A percentile compares a stretch with the other conserved stretches of the same genome.
phyloP scores from a whole-genome alignment of 2,329 filamentous ascomycete genomes.

The Sarocladium oryzae region DNA sequence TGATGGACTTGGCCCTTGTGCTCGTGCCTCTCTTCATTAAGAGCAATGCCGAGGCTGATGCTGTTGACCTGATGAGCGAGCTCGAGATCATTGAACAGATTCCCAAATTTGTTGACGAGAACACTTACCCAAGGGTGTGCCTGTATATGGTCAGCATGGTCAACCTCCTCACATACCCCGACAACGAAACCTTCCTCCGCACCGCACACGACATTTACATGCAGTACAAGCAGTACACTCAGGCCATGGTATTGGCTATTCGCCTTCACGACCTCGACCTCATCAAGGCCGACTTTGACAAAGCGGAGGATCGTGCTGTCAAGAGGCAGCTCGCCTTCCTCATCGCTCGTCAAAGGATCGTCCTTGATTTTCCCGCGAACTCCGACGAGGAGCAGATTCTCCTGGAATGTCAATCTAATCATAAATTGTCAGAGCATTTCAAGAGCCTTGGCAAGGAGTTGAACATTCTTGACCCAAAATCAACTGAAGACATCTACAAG shows the following conservation, averaged over 20 bases:
- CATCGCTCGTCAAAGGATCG: slow-evolving; percentile 84
- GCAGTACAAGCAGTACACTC: slow-evolving; percentile 84
- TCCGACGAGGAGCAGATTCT: slow-evolving; percentile 57
- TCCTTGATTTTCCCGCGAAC: slow-evolving; percentile 62
- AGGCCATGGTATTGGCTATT: slow-evolving; percentile 92
- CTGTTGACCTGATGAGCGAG: slow-evolving; percentile 94
- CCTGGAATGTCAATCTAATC: slow-evolving; percentile 79
- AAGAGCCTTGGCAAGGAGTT: slow-evolving; percentile 90
- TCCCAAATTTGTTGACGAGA: slow-evolving; percentile 81
- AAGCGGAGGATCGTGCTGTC: slow-evolving; percentile 71
- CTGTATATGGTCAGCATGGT: slow-evolving; percentile 99
- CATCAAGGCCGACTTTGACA: slow-evolving; percentile 74
- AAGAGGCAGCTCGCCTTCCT: slow-evolving; percentile 94
- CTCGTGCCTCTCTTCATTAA: slow-evolving; percentile 92
- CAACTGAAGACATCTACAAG: slow-evolving; percentile 98
- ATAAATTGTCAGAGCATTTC: slow-evolving; percentile 84
- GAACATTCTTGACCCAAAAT: slow-evolving; percentile 94
- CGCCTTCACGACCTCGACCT: slow-evolving; percentile 80
- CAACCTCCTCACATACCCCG: slow-evolving; percentile 91
- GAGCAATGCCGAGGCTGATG: slow-evolving; percentile 97
- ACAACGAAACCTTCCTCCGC: slow-evolving; percentile 90
- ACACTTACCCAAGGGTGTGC: slow-evolving; percentile 89
- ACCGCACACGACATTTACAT: slow-evolving; percentile 93
- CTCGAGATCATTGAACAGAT: slow-evolving; percentile 95
- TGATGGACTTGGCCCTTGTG: slow-evolving; percentile 75